A percentile compares a stretch with the other conserved stretches of the same genome.
Conservation (phyloP, 116 monocot genomes). For the Cymodocea nodosa region DNA sequence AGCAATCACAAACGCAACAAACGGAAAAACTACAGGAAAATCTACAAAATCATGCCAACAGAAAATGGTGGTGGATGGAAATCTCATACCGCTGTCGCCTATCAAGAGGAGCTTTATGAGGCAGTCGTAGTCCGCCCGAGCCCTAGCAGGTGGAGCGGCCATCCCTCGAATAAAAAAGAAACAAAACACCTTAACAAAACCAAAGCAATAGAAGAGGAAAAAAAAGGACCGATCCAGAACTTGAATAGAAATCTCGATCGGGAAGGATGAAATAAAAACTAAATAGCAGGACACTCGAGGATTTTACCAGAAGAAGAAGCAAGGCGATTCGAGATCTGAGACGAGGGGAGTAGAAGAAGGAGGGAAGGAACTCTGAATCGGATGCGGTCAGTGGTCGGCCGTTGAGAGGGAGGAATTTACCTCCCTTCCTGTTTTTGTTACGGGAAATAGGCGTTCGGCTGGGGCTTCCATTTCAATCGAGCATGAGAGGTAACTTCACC, state of each 20-base stretch:
- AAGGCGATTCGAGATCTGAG: too few species aligned
- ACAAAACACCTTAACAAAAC: constrained; percentile 1
- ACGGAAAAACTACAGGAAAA: neutral
- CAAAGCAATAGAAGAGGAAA: neutral
- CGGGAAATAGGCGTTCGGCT: too few species aligned
- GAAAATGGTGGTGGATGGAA: neutral
- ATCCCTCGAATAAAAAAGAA: constrained; percentile 13
- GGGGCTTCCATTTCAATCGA: too few species aligned
- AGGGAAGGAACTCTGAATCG: too few species aligned
- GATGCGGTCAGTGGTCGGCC: too few species aligned
- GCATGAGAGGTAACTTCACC: too few species aligned
- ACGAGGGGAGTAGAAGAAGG: too few species aligned
- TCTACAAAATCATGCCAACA: too few species aligned
- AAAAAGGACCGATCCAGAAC: neutral
- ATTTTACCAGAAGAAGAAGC: neutral
- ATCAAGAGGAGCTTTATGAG: constrained; percentile 69
- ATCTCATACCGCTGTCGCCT: constrained; percentile 19
- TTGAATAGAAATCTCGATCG: neutral
- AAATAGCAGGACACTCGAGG: neutral
- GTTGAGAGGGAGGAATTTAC: too few species aligned
- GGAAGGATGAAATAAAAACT: too few species aligned
- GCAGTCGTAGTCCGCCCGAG: constrained; percentile 76
- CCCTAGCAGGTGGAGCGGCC: constrained; percentile 65
- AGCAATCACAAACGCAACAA: neutral
- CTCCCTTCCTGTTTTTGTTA: too few species aligned